phyloP scores from a whole-genome alignment of 2,329 filamentous ascomycete species.

The Ophiocordyceps unilateralis region DNA sequence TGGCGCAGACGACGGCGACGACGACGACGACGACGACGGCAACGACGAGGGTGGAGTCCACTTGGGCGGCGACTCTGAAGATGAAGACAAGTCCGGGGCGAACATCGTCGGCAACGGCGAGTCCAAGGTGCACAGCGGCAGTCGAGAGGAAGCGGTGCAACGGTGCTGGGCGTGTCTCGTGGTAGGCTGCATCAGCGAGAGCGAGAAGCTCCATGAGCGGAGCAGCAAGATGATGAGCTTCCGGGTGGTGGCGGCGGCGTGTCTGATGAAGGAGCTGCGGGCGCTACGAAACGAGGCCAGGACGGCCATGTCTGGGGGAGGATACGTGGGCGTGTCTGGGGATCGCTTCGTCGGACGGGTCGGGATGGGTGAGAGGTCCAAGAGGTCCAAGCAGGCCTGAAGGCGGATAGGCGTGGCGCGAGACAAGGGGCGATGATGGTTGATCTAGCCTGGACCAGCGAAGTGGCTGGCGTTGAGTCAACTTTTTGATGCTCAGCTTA shows the following conservation, averaged over 20 bases:
- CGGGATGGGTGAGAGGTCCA: background rate
- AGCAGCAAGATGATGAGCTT: conserved; percentile 16
- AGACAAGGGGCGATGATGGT: too few relatives aligned
- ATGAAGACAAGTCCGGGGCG: background rate
- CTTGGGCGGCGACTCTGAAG: background rate
- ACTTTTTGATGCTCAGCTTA: too few relatives aligned
- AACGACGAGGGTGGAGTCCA: background rate
- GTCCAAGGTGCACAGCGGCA: conserved; percentile 1
- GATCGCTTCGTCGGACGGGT: background rate
- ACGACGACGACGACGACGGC: background rate
- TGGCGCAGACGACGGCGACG: conserved; percentile 2
- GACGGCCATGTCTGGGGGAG: conserved; percentile 6
- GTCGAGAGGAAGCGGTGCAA: conserved; percentile 12
- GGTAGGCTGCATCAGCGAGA: conserved; percentile 8
- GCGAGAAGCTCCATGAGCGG: conserved; percentile 3
- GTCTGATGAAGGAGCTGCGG: conserved; percentile 14
- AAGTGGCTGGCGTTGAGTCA: too few relatives aligned
- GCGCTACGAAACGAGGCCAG: conserved; percentile 3
- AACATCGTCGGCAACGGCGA: background rate
- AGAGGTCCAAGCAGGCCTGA: background rate
- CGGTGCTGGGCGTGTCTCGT: conserved; percentile 18
- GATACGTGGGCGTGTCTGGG: conserved; percentile 8
- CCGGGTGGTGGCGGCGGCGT: conserved; percentile 18
- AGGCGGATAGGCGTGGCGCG: background rate
- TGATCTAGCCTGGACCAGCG: too few relatives aligned